phyloP scores from a whole-genome alignment of 2,329 filamentous ascomycete species.

The Pseudogymnoascus sp. region DNA sequence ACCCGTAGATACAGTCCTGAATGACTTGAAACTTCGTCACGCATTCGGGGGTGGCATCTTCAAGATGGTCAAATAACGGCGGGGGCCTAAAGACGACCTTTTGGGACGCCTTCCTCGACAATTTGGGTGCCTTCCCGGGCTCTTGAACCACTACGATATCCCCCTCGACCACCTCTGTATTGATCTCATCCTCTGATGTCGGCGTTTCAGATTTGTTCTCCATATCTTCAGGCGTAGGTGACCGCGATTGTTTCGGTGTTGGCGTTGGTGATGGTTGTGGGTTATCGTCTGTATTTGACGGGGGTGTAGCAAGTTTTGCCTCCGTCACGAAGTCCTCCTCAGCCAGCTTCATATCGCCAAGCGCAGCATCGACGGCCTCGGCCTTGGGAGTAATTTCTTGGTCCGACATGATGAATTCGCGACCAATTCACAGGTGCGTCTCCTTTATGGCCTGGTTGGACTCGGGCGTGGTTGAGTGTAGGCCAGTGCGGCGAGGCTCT shows the following conservation, averaged over 20 bases:
- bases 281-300: constrained; percentile 12
- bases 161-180: constrained; percentile 48
- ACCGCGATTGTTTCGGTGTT: constrained; percentile 21
- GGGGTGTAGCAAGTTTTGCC: constrained; percentile 18
- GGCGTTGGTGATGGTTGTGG: constrained; percentile 20
- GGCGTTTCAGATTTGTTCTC: constrained; percentile 17
- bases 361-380: constrained; percentile 24
- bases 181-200: constrained; percentile 30
- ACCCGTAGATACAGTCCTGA: constrained; percentile 78
- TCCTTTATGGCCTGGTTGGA: background rate
- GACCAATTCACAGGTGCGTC: constrained; percentile 7
- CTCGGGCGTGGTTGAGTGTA: background rate
- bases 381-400: constrained; percentile 21
- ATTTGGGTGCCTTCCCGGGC: constrained; percentile 59
- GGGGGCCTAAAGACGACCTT: constrained; percentile 57
- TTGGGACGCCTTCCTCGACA: constrained; percentile 64
- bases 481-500: background rate
- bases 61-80: constrained; percentile 63
- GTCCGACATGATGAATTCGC: constrained; percentile 22
- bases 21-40: constrained; percentile 72
- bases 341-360: constrained; percentile 28
- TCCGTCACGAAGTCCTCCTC: constrained; percentile 17
- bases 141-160: constrained; percentile 56
- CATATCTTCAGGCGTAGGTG: constrained; percentile 21
- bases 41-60: constrained; percentile 71